phyloP scores from a whole-genome alignment of 2,329 filamentous ascomycete species.

The Aspergillus candidus region DNA sequence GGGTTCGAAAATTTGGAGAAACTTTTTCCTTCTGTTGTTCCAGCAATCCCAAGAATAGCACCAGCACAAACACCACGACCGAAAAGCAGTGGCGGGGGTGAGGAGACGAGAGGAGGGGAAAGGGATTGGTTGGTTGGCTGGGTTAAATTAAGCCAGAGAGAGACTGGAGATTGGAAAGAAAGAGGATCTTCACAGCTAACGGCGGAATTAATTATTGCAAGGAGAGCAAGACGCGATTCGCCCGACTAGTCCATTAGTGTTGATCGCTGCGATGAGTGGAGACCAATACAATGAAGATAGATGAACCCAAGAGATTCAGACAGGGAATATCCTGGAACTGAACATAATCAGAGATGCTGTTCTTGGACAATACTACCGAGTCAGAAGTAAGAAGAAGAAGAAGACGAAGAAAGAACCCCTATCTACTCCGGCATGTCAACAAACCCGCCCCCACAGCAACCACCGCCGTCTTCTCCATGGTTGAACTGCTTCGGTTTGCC shows the following conservation, averaged over 20 bases:
- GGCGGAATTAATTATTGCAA: neutral
- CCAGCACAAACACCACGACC: neutral
- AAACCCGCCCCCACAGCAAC: constrained; percentile 23
- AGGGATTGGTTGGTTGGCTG: neutral
- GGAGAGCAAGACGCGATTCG: constrained; percentile 2
- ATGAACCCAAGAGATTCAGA: too few species aligned
- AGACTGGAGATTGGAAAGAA: constrained; percentile 9
- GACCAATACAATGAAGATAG: too few species aligned
- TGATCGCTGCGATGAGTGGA: neutral
- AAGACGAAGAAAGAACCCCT: neutral
- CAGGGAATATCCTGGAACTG: too few species aligned
- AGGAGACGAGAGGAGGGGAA: neutral
- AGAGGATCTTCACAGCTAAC: constrained; percentile 16
- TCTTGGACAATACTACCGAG: too few species aligned
- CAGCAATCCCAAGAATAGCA: too few species aligned
- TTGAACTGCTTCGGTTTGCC: too few species aligned
- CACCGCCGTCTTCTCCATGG: constrained; percentile 5
- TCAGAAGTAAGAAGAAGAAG: neutral
- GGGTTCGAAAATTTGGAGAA: constrained; percentile 8
- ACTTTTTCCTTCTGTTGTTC: too few species aligned
- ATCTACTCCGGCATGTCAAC: constrained; percentile 13
- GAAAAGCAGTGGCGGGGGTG: neutral
- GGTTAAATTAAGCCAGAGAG: neutral
- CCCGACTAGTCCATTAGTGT: constrained; percentile 1
- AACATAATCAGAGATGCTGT: too few species aligned